A percentile compares a stretch with the other conserved stretches of the same genome.
phyloP scores from a whole-genome alignment of 1,139 yeast genomes.

The Blastobotrys elegans region DNA sequence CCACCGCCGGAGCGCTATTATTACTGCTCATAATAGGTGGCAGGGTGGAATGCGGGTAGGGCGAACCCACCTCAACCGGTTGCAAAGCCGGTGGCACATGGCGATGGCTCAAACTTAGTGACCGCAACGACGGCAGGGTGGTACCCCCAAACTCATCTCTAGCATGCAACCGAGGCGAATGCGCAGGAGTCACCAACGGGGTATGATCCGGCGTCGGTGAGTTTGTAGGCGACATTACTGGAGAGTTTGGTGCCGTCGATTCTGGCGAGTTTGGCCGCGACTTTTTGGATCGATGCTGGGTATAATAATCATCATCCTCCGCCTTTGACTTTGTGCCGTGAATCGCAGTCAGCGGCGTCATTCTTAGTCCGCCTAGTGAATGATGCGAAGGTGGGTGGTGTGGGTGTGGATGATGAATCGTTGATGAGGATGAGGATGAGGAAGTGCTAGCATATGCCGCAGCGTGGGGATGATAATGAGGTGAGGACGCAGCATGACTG shows the following conservation, averaged over 20 bases:
- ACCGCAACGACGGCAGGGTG: slow-evolving; percentile 38
- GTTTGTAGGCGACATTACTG: slow-evolving; percentile 36
- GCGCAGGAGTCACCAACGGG: slow-evolving; percentile 56
- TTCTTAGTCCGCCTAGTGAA: slow-evolving; percentile 46
- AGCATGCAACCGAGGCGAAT: slow-evolving; percentile 47
- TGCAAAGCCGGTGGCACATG: slow-evolving; percentile 35
- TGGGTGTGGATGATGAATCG: slow-evolving; percentile 25
- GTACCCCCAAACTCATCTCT: slow-evolving; percentile 30
- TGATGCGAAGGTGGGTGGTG: slow-evolving; percentile 27
- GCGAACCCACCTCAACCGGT: slow-evolving; percentile 32
- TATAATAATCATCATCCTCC: slow-evolving; percentile 46
- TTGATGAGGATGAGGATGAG: neutral
- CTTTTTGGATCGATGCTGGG: slow-evolving; percentile 50
- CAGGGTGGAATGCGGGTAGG: slow-evolving; percentile 8
- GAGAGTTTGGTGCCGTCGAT: slow-evolving; percentile 58
- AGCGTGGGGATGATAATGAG: neutral
- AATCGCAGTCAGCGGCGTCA: slow-evolving; percentile 47
- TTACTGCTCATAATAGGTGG: neutral
- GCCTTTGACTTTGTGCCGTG: slow-evolving; percentile 18
- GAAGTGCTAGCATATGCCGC: slow-evolving; percentile 11
- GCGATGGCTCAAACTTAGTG: slow-evolving; percentile 32
- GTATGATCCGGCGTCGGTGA: slow-evolving; percentile 52
- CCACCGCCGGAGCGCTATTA: neutral
- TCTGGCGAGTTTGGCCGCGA: slow-evolving; percentile 80
- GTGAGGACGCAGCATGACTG: neutral